These are phyloP conservation scores for Talaromyces sp. DNA, from an alignment of 2,329 filamentous ascomycete genomes.

Conservation along the genomic window DNA sequence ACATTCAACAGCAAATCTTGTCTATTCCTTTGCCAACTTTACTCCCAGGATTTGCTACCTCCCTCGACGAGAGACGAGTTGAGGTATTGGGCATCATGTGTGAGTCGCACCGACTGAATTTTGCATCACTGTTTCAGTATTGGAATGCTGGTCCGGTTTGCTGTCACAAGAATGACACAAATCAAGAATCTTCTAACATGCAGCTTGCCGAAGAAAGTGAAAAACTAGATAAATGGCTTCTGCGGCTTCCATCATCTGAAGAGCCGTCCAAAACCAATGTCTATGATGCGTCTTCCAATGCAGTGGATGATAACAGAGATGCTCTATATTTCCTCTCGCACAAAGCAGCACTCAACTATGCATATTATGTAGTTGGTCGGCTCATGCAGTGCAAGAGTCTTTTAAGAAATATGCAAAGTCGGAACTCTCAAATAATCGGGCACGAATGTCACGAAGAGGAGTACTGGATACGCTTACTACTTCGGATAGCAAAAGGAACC, in stretches of 20 bases:
- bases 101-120: conserved; percentile 21
- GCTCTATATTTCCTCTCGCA: conserved; percentile 14
- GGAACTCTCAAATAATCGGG: not conserved
- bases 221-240: conserved; percentile 18
- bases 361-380: conserved; percentile 20
- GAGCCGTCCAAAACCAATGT: conserved; percentile 9
- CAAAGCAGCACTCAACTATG: conserved; percentile 21
- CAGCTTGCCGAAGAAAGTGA: not conserved
- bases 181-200: not conserved
- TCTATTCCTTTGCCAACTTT: conserved; percentile 11
- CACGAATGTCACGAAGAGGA: conserved; percentile 8
- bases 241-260: conserved; percentile 15
- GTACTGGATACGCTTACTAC: conserved; percentile 12
- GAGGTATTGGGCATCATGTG: conserved; percentile 19
- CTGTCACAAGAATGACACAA: not conserved
- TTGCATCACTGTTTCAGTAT: conserved; percentile 7
- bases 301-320: no score
- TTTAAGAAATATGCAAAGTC: conserved; percentile 4
- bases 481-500: conserved; percentile 15
- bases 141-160: not conserved
- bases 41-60: not conserved
- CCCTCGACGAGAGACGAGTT: conserved; percentile 16
- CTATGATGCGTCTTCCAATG: not conserved
- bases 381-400: conserved; percentile 20
- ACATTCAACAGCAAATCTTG: conserved; percentile 15